Evolutionary conservation across 2,329 filamentous ascomycete genomes (phyloP).

Genomic region (Colletotrichum nymphaeae): DNA sequence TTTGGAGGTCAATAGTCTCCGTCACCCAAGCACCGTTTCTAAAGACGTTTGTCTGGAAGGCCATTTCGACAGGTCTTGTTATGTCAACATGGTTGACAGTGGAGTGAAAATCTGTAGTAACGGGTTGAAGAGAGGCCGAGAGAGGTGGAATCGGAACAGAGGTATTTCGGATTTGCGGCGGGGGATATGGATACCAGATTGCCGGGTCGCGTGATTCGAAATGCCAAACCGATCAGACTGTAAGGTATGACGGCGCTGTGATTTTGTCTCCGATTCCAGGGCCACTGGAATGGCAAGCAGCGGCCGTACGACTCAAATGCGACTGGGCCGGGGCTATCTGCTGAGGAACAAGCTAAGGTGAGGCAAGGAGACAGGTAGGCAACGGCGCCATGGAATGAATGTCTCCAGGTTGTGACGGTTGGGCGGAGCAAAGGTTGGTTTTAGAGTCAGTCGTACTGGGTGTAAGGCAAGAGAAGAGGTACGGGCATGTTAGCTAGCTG

Average conservation of each 20-base stretch:
- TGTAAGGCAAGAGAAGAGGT: not conserved
- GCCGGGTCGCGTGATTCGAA: conserved; percentile 7
- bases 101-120: not conserved
- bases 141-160: not conserved
- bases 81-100: conserved; percentile 23
- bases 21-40: conserved; percentile 68
- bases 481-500: not conserved
- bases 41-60: conserved; percentile 65
- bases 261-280: not conserved
- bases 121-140: not conserved
- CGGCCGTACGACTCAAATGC: conserved; percentile 20
- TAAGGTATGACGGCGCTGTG: not conserved
- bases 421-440: conserved; percentile 27
- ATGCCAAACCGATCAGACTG: not conserved
- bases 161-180: not conserved
- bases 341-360: not conserved
- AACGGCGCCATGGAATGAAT: not conserved
- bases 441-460: conserved; percentile 23
- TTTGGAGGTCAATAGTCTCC: conserved; percentile 59
- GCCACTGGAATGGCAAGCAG: conserved; percentile 1
- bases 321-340: not conserved
- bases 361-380: conserved; percentile 2
- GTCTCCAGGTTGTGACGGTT: conserved; percentile 2
- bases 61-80: conserved; percentile 22
- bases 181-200: not conserved